Conservation (phyloP, 2,329 filamentous ascomycete species). For the Lecanicillium sp. region DNA sequence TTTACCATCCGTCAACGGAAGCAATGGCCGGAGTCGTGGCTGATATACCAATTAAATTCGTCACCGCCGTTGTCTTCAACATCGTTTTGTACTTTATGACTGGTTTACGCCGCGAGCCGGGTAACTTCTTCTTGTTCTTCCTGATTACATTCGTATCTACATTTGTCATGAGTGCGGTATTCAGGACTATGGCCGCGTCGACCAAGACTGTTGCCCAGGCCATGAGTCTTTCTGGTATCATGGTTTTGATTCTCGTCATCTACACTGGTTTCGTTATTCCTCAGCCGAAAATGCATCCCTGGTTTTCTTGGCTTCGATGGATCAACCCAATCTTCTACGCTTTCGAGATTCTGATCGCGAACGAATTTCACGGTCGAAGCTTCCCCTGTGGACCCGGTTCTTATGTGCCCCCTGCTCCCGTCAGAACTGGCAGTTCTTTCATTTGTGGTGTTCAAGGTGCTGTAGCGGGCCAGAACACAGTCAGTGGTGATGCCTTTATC, state of each 20-base stretch:
- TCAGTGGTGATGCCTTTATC: constrained; percentile 59
- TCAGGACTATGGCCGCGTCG: constrained; percentile 65
- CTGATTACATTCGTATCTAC: constrained; percentile 63
- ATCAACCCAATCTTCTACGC: constrained; percentile 68
- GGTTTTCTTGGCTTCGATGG: constrained; percentile 72
- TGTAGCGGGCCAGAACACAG: constrained; percentile 43
- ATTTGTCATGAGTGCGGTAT: constrained; percentile 69
- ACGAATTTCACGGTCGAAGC: constrained; percentile 58
- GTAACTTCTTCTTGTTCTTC: constrained; percentile 70
- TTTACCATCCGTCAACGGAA: constrained; percentile 47
- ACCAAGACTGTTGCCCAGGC: constrained; percentile 60
- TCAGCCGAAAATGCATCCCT: constrained; percentile 57
- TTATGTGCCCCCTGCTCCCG: constrained; percentile 35
- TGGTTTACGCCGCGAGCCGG: constrained; percentile 49
- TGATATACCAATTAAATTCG: constrained; percentile 54
- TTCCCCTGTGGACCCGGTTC: constrained; percentile 49
- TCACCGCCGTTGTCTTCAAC: constrained; percentile 45
- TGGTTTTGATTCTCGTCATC: constrained; percentile 55
- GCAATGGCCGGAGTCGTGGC: constrained; percentile 48
- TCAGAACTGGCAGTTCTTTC: constrained; percentile 38
- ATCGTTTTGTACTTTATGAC: constrained; percentile 53
- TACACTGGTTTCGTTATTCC: constrained; percentile 53
- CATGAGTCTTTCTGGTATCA: constrained; percentile 45
- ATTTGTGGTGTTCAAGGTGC: constrained; percentile 51
- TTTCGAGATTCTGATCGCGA: constrained; percentile 66